phyloP scores from a whole-genome alignment of 306 rosid genomes.

The Luffa acutangula region DNA sequence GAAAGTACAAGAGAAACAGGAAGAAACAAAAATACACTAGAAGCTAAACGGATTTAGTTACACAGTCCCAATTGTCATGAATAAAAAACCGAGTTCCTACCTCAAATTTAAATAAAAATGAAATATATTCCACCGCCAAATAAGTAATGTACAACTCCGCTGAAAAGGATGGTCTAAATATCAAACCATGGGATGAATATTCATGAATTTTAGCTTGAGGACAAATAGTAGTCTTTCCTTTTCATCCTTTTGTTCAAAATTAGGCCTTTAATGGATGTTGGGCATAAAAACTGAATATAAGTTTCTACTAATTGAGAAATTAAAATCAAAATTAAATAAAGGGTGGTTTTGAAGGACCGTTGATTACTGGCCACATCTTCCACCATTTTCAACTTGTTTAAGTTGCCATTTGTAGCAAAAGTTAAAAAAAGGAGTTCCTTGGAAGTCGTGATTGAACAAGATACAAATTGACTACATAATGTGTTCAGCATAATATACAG shows the following conservation, averaged over 20 bases:
- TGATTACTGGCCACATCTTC: neutral
- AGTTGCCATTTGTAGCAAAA: neutral
- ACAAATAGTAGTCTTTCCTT: neutral
- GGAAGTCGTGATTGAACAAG: neutral
- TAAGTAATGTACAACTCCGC: neutral
- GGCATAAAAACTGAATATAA: neutral
- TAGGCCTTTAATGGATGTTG: no score
- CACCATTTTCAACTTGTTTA: neutral
- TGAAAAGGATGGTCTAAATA: neutral
- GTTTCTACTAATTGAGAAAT: neutral
- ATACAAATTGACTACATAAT: neutral
- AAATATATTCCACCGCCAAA: neutral
- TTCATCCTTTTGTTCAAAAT: no score
- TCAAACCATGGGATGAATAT: neutral
- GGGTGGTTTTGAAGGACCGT: neutral
- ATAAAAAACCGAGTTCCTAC: neutral
- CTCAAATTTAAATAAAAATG: neutral
- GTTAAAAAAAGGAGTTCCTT: neutral
- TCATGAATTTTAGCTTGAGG: neutral
- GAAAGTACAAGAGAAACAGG: neutral
- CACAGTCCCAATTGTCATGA: neutral
- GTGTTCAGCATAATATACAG: neutral
- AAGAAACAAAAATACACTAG: neutral
- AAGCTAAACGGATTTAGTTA: neutral
- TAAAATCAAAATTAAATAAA: neutral